These are phyloP conservation scores for Lipomyces mesembrius DNA, from an alignment of 805 yeast species.

Conservation along the genomic window DNA sequence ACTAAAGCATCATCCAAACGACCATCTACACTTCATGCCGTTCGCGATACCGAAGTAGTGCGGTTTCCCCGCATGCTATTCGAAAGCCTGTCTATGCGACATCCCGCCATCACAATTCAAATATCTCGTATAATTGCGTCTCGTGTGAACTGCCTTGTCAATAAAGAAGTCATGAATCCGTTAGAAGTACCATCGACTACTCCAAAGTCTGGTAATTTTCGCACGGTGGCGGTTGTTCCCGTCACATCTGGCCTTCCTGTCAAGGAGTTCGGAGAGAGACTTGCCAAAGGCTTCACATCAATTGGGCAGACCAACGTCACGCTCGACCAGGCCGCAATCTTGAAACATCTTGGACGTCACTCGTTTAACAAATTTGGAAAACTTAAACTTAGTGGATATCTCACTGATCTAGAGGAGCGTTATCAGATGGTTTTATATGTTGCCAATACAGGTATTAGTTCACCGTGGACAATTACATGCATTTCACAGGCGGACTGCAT, in stretches of 20 bases:
- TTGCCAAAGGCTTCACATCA: slow-evolving; percentile 70
- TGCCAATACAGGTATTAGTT: slow-evolving; percentile 80
- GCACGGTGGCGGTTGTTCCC: slow-evolving; percentile 86
- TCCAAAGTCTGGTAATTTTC: slow-evolving; percentile 51
- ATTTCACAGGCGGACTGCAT: slow-evolving; percentile 95
- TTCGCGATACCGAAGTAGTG: slow-evolving; percentile 92
- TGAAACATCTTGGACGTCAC: slow-evolving; percentile 82
- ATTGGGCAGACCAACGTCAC: slow-evolving; percentile 77
- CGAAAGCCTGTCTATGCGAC: slow-evolving; percentile 78
- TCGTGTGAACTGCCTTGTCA: slow-evolving; percentile 44
- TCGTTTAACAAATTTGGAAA: slow-evolving; percentile 90
- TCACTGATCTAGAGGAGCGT: slow-evolving; percentile 87
- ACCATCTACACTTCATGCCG: slow-evolving; percentile 73
- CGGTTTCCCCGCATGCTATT: slow-evolving; percentile 89
- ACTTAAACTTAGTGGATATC: slow-evolving; percentile 83
- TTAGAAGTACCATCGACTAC: neutral
- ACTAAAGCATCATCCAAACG: slow-evolving; percentile 56
- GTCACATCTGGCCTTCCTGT: slow-evolving; percentile 83
- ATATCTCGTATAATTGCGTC: slow-evolving; percentile 86
- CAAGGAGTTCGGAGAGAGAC: slow-evolving; percentile 74
- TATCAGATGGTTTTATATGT: slow-evolving; percentile 88
- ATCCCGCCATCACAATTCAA: slow-evolving; percentile 89
- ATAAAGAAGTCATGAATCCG: slow-evolving; percentile 20
- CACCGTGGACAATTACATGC: slow-evolving; percentile 91
- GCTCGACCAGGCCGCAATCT: slow-evolving; percentile 79